phyloP scores from a whole-genome alignment of 371 early-diverging fungal species.

The Rhizopus arrhizus region DNA sequence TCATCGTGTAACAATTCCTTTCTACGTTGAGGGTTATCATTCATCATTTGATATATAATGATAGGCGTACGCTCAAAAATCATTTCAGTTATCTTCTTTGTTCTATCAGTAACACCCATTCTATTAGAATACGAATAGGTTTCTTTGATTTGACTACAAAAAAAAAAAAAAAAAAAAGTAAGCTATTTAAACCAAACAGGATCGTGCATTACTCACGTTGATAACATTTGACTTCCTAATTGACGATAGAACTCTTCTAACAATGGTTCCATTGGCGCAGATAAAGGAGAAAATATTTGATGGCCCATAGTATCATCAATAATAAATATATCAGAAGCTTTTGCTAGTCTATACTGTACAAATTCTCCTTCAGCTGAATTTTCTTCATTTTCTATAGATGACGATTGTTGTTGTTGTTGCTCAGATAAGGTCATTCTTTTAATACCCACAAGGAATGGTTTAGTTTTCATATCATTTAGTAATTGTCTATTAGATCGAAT shows the following conservation, averaged over 20 bases:
- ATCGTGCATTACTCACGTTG: constrained; percentile 50
- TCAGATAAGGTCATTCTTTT: constrained; percentile 30
- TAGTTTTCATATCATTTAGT: constrained; percentile 60
- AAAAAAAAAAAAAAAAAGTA: not conserved
- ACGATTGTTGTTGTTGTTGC: constrained; percentile 2
- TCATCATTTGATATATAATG: constrained; percentile 61
- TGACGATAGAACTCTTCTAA: constrained; percentile 69
- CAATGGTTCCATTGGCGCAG: constrained; percentile 66
- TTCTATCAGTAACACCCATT: constrained; percentile 49
- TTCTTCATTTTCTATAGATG: constrained; percentile 17
- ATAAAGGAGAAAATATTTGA: constrained; percentile 76
- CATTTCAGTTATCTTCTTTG: constrained; percentile 62
- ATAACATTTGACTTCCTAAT: constrained; percentile 74
- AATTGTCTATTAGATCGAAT: constrained; percentile 53
- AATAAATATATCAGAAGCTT: constrained; percentile 74
- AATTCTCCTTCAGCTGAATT: constrained; percentile 38
- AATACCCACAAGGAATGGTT: constrained; percentile 62
- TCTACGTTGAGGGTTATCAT: constrained; percentile 65
- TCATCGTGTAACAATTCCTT: constrained; percentile 55
- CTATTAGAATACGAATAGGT: constrained; percentile 53
- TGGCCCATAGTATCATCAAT: constrained; percentile 79
- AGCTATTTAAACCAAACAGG: not conserved
- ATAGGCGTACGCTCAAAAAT: constrained; percentile 79
- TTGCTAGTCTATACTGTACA: constrained; percentile 67
- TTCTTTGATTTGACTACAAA: constrained; percentile 48